phyloP scores from a whole-genome alignment of 805 yeast genomes.

The Candida piceae region DNA sequence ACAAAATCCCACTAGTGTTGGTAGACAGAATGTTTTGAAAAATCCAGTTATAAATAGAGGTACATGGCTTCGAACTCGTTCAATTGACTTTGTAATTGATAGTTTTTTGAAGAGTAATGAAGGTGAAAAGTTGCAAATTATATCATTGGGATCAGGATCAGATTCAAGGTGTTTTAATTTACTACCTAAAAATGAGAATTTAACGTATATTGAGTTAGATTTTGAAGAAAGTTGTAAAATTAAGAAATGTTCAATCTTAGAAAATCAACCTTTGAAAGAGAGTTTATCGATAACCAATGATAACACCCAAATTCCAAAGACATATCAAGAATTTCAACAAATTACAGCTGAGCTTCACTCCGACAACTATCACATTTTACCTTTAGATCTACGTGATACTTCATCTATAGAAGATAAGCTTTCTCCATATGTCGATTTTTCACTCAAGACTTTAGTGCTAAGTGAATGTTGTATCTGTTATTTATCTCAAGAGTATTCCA shows the following conservation, averaged over 20 bases:
- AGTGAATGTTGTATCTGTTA: constrained; percentile 80
- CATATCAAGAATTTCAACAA: constrained; percentile 19
- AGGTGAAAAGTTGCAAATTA: constrained; percentile 39
- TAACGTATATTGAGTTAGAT: constrained; percentile 58
- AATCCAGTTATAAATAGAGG: constrained; percentile 69
- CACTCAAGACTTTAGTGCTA: constrained; percentile 53
- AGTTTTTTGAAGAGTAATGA: constrained; percentile 33
- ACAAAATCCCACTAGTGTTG: background rate
- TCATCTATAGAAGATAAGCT: constrained; percentile 13
- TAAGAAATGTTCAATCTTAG: constrained; percentile 45
- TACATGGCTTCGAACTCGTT: constrained; percentile 54
- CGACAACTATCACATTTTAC: constrained; percentile 44
- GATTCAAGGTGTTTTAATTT: constrained; percentile 63
- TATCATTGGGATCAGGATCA: constrained; percentile 78
- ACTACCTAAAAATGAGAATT: constrained; percentile 28
- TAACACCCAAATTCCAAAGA: constrained; percentile 5
- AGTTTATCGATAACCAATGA: constrained; percentile 20
- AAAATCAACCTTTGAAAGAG: constrained; percentile 24
- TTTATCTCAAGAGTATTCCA: constrained; percentile 46
- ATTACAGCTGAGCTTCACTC: constrained; percentile 32
- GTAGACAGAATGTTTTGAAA: constrained; percentile 25
- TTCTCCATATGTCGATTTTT: constrained; percentile 15
- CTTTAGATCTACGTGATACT: constrained; percentile 49
- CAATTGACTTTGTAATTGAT: constrained; percentile 44
- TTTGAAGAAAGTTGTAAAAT: constrained; percentile 48